A percentile compares a stretch with the other conserved stretches of the same genome.
phyloP scores from a whole-genome alignment of 352 stramenopile genomes.

The Phytophthora podocarpi region DNA sequence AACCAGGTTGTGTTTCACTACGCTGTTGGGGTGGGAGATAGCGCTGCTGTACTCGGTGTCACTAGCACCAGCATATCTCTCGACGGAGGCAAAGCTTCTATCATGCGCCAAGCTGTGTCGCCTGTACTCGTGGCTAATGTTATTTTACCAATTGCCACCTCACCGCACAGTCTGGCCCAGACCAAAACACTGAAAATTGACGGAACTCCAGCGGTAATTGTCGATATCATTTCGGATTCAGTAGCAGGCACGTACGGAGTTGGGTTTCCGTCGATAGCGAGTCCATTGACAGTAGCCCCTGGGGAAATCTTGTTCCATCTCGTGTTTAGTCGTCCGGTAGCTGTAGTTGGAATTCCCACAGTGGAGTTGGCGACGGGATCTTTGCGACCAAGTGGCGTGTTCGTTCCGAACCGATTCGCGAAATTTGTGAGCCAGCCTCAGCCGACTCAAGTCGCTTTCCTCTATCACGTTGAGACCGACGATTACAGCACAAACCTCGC shows the following conservation, averaged over 20 bases:
- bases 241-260: conserved; percentile 63
- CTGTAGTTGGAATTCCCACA: conserved; percentile 46
- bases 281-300: conserved; percentile 50
- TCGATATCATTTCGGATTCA: conserved; percentile 54
- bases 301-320: conserved; percentile 76
- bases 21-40: conserved; percentile 39
- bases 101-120: conserved; percentile 40
- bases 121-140: conserved; percentile 42
- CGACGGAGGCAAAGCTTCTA: conserved; percentile 9
- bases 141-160: conserved; percentile 33
- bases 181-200: conserved; percentile 53
- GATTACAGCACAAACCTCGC: conserved; percentile 62
- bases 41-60: conserved; percentile 34
- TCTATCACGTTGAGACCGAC: conserved; percentile 64
- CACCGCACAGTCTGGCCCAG: conserved; percentile 26
- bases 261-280: conserved; percentile 54
- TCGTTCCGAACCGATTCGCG: conserved; percentile 55
- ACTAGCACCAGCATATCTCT: conserved; percentile 35
- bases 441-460: conserved; percentile 55
- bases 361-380: conserved; percentile 68
- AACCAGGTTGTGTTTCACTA: conserved; percentile 69
- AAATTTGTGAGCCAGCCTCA: conserved; percentile 51
- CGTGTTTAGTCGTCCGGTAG: conserved; percentile 62
- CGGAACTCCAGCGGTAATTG: conserved; percentile 46
- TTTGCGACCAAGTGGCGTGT: conserved; percentile 44